Evolutionary conservation across 148 eudicot genomes (phyloP).

Genomic region (Rhododendron molle): DNA sequence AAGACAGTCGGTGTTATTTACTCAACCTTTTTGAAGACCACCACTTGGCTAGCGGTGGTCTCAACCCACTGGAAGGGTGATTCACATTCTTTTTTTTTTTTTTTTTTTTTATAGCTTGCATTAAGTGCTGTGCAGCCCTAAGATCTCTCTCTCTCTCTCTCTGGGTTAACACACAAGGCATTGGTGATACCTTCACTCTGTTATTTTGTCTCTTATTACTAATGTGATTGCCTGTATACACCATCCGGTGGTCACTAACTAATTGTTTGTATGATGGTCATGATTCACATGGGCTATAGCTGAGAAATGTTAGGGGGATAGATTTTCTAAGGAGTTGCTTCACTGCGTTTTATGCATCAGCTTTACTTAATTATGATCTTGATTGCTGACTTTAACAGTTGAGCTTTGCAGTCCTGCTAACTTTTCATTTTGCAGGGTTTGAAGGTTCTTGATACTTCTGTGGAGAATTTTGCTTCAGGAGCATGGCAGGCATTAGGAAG

Average conservation of each 20-base stretch:
- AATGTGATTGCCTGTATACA: too few relatives aligned
- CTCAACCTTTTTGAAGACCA: background rate
- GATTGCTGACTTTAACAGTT: background rate
- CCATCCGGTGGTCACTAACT: background rate
- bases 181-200: background rate
- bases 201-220: background rate
- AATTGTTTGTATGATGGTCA: background rate
- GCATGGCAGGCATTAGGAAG: conserved; percentile 97
- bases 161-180: too few relatives aligned
- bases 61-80: too few relatives aligned
- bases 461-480: conserved; percentile 87
- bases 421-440: conserved; percentile 57
- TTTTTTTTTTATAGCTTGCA: background rate
- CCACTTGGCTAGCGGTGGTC: background rate
- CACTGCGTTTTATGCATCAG: background rate
- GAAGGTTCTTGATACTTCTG: conserved; percentile 72
- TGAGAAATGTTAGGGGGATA: background rate
- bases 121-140: background rate
- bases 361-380: background rate
- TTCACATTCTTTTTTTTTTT: too few relatives aligned
- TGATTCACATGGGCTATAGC: background rate
- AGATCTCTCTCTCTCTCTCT: too few relatives aligned
- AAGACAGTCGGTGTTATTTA: too few relatives aligned
- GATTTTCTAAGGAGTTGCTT: background rate
- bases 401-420: background rate